Evolutionary conservation across 192 early-diverging fungal genomes (phyloP), one percentile per base, ranked within the genome.

Genomic region (Dispira simplex): DNA sequence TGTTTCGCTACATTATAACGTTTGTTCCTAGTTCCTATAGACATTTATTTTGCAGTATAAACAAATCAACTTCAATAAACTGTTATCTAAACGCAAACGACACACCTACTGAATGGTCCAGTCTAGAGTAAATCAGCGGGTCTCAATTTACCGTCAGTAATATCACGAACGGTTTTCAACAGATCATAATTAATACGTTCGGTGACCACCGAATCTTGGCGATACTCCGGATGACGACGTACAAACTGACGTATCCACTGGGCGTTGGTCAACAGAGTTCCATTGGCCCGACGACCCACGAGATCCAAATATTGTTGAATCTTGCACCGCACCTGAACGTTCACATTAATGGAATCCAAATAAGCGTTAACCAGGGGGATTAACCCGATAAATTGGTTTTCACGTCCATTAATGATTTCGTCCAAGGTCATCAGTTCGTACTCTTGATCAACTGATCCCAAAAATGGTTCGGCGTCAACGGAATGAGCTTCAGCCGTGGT

Each of bases 241-340:
- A 95, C 90, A 78, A 96, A 94, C 27, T 86, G 74, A 59, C 96
- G 85, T 45, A 95, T 88, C 87, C 91, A 99, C 10, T 82, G 76
- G 20, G 96, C 96, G 9, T 77, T 82, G 0, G 96, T 99, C 77
- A 90, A 78, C 27, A 93, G 68, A 71, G 3, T 64, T 4, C 96
- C 94, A 64, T 85, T 81, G 0, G 94, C 93, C 43, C 86, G 84
- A 27, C 80, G 81, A 21, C 81, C 80, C 51, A 99, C 80, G 57
- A 97, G 79, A 54, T 78, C 79, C 64, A 95, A 58, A 66, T 99
- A 96, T 25, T 67, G 68, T 51, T 82, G 79, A 25, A 99, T 77
- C 60, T 78, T 70, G 54, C 75, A 73, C 32, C 82, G 85, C n/a
- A 87, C 89, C 43, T 76, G 70, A 32, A 80, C 77, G 27, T 83